These are phyloP conservation scores for Amphibolis antarctica DNA, from an alignment of 106 monocot species.

Conservation along the genomic window DNA sequence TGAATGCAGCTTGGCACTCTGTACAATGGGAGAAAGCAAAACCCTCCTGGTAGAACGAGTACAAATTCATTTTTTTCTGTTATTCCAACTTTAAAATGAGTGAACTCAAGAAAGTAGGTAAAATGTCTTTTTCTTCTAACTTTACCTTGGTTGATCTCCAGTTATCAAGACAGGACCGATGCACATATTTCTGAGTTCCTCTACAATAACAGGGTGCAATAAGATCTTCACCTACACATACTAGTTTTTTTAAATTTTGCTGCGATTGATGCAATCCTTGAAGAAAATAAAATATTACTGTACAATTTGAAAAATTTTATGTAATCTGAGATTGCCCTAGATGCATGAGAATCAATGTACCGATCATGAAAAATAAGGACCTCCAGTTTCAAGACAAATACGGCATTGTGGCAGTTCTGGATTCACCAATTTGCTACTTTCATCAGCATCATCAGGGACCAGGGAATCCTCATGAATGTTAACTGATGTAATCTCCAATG, in stretches of 20 bases:
- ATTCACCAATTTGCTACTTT: conserved; percentile 36
- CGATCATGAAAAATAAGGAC: conserved; percentile 33
- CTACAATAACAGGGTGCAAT: conserved; percentile 91
- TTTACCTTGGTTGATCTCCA: conserved; percentile 98
- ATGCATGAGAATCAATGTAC: conserved; percentile 19
- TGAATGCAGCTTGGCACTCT: conserved; percentile 77
- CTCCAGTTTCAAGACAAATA: conserved; percentile 91
- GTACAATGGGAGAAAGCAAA: conserved; percentile 99
- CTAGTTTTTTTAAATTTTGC: conserved; percentile 2
- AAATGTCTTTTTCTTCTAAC: background rate
- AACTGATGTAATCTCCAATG: conserved; percentile 43
- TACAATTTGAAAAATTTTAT: too few species aligned
- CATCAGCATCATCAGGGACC: conserved; percentile 36
- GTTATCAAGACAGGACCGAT: conserved; percentile 86
- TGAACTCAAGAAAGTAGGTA: background rate
- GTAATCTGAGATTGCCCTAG: too few species aligned
- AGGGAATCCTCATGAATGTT: conserved; percentile 21
- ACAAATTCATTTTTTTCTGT: background rate
- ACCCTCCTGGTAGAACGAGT: conserved; percentile 51
- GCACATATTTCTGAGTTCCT: conserved; percentile 95
- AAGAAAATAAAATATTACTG: too few species aligned
- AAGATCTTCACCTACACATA: conserved; percentile 64
- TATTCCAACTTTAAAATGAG: background rate
- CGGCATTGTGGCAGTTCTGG: conserved; percentile 71
- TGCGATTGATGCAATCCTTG: background rate